These are phyloP conservation scores for Plasmodium sp. DNA, from an alignment of 169 alveolate genomes.

Conservation along the genomic window DNA sequence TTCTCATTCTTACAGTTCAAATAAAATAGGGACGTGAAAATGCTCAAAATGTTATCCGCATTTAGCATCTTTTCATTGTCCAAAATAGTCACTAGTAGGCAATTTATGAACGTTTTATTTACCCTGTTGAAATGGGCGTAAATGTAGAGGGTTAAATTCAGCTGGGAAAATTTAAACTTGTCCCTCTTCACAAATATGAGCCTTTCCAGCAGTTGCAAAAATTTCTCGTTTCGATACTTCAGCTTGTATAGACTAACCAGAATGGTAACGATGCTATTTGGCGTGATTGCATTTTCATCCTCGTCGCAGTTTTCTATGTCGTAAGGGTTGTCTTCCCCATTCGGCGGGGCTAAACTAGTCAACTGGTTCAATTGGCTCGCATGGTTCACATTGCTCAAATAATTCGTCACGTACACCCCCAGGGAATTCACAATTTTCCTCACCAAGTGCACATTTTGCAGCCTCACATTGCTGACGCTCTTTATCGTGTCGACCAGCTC, in stretches of 20 bases:
- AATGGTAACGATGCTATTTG: constrained; percentile 16
- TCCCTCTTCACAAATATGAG: constrained; percentile 29
- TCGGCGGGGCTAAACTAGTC: not conserved
- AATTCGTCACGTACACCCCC: constrained; percentile 47
- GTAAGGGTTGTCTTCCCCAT: not conserved
- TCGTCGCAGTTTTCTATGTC: constrained; percentile 16
- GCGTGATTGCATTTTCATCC: constrained; percentile 9
- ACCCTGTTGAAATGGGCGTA: constrained; percentile 51
- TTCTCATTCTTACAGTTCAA: constrained; percentile 51
- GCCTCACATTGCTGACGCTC: constrained; percentile 50
- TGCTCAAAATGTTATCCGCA: constrained; percentile 38
- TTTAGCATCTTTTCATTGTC: constrained; percentile 21
- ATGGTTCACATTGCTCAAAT: constrained; percentile 9
- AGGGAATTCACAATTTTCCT: constrained; percentile 45
- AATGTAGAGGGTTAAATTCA: constrained; percentile 37
- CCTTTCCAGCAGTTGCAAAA: constrained; percentile 44
- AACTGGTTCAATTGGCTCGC: not conserved
- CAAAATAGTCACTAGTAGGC: constrained; percentile 23
- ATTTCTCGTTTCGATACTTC: constrained; percentile 40
- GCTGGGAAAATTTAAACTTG: constrained; percentile 41
- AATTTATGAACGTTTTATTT: constrained; percentile 32
- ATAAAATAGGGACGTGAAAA: constrained; percentile 55
- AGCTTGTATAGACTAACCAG: constrained; percentile 38
- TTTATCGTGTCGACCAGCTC: constrained; percentile 60
- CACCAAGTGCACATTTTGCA: constrained; percentile 53